A percentile compares a stretch with the other conserved stretches of the same genome.
Evolutionary conservation across 2,329 filamentous ascomycete genomes (phyloP).

Genomic region (Onygenales sp.): DNA sequence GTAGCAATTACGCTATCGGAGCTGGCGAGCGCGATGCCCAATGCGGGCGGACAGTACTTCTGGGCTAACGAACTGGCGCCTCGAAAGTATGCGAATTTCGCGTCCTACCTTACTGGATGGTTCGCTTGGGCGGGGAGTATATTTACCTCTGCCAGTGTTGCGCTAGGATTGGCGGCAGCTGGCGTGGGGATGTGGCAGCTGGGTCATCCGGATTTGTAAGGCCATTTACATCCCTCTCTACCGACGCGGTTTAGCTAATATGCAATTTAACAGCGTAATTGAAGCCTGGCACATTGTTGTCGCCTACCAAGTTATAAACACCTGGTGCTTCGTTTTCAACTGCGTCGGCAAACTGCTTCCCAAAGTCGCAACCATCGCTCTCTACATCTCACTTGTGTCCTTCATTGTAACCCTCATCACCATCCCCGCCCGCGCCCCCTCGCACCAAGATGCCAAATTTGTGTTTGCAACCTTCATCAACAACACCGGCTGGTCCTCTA

Average conservation of each 20-base stretch:
- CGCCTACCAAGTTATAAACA: constrained; percentile 38
- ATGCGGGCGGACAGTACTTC: constrained; percentile 44
- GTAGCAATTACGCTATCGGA: constrained; percentile 40
- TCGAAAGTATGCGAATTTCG: constrained; percentile 35
- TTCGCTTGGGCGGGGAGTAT: constrained; percentile 46
- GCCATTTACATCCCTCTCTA: constrained; percentile 7
- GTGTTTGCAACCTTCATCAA: constrained; percentile 46
- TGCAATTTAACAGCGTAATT: constrained; percentile 16
- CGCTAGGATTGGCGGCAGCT: constrained; percentile 39
- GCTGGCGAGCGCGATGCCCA: constrained; percentile 40
- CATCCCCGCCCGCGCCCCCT: constrained; percentile 35
- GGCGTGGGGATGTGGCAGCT: constrained; percentile 44
- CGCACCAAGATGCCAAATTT: constrained; percentile 37
- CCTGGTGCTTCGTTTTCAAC: constrained; percentile 42
- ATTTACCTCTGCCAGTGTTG: constrained; percentile 45
- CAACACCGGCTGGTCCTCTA: constrained; percentile 38
- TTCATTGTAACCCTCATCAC: constrained; percentile 41
- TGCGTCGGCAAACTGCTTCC: constrained; percentile 30
- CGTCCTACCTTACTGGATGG: constrained; percentile 41
- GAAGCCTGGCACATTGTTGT: constrained; percentile 31
- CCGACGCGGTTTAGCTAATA: too few species aligned
- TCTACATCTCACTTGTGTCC: constrained; percentile 39
- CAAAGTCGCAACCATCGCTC: constrained; percentile 31
- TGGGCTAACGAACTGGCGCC: constrained; percentile 42
- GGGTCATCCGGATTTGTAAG: constrained; percentile 44